phyloP scores from a whole-genome alignment of 805 yeast genomes.

The Kluyveromyces starmeri region DNA sequence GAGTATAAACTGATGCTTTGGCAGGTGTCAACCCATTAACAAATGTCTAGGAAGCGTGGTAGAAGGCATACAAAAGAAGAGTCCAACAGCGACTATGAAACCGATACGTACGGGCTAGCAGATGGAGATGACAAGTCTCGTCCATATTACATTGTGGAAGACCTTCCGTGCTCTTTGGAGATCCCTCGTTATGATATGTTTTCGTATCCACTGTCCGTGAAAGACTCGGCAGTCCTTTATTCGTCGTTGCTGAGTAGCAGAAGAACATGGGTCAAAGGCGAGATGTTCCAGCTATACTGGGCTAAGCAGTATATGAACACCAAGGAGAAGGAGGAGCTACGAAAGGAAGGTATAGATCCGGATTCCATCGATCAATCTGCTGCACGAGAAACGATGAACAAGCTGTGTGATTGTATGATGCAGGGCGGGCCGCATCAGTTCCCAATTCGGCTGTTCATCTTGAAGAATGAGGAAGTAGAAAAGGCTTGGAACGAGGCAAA shows the following conservation, averaged over 20 bases:
- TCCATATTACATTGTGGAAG: constrained; percentile 60
- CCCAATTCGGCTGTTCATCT: constrained; percentile 68
- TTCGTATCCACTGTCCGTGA: constrained; percentile 56
- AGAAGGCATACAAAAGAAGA: constrained; percentile 17
- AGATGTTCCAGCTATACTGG: constrained; percentile 77
- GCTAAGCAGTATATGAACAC: constrained; percentile 44
- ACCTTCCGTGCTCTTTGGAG: constrained; percentile 57
- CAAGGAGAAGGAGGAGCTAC: constrained; percentile 21
- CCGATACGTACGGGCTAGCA: constrained; percentile 13
- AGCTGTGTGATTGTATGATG: constrained; percentile 67
- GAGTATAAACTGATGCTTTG: too few species aligned
- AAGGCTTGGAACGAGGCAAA: constrained; percentile 36
- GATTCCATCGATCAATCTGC: constrained; percentile 11
- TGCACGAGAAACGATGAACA: constrained; percentile 82
- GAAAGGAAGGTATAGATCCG: constrained; percentile 10
- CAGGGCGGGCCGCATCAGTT: constrained; percentile 78
- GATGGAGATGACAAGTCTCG: constrained; percentile 9
- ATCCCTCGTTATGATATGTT: constrained; percentile 48
- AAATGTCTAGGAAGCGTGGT: constrained; percentile 7
- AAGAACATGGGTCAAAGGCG: constrained; percentile 52
- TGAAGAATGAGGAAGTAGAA: constrained; percentile 70
- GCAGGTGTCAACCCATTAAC: too few species aligned
- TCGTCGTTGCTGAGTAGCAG: constrained; percentile 69
- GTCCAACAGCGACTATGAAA: constrained; percentile 23
- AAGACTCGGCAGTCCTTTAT: constrained; percentile 66